phyloP scores from a whole-genome alignment of 2,329 filamentous ascomycete genomes.

The Nothophoma quercina region DNA sequence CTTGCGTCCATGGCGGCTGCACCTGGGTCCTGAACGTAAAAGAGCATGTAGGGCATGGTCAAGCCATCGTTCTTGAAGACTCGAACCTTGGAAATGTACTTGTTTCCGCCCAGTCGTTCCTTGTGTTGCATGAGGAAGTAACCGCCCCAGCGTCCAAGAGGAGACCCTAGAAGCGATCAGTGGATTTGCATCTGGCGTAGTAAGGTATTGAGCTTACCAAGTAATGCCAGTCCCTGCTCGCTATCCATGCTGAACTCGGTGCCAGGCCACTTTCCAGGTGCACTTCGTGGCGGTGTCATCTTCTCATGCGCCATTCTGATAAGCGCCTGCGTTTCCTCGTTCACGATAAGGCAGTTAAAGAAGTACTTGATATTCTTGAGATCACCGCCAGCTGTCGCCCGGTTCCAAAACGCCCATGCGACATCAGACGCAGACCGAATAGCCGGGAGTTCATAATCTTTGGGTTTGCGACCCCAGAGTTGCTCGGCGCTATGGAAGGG shows the following conservation, averaged over 20 bases:
- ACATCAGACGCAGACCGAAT: slow-evolving; percentile 28
- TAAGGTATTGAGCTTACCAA: no score
- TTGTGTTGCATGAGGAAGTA: slow-evolving; percentile 22
- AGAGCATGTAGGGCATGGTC: no score
- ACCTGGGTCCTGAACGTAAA: no score
- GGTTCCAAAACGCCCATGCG: slow-evolving; percentile 32
- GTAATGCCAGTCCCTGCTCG: slow-evolving; percentile 25
- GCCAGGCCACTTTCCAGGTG: slow-evolving; percentile 24
- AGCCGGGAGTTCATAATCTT: slow-evolving; percentile 22
- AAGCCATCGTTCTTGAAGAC: slow-evolving; percentile 13
- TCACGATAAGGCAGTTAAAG: slow-evolving; percentile 22
- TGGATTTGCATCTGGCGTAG: no score
- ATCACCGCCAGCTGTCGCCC: not conserved
- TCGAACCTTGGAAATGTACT: slow-evolving; percentile 14
- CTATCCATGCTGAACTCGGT: slow-evolving; percentile 23
- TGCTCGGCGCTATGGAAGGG: slow-evolving; percentile 14
- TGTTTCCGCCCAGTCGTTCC: slow-evolving; percentile 8
- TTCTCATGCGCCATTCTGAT: slow-evolving; percentile 18
- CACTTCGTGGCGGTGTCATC: slow-evolving; percentile 8
- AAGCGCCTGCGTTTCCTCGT: slow-evolving; percentile 21
- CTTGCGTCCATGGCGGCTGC: no score
- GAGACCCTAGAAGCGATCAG: not conserved
- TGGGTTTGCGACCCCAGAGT: slow-evolving; percentile 17
- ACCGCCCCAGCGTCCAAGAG: slow-evolving; percentile 9
- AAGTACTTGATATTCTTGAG: slow-evolving; percentile 29